A percentile compares a stretch with the other conserved stretches of the same genome.
These are phyloP conservation scores for Chaetomium sp. DNA, from an alignment of 2,329 filamentous ascomycete genomes.

Conservation along the genomic window DNA sequence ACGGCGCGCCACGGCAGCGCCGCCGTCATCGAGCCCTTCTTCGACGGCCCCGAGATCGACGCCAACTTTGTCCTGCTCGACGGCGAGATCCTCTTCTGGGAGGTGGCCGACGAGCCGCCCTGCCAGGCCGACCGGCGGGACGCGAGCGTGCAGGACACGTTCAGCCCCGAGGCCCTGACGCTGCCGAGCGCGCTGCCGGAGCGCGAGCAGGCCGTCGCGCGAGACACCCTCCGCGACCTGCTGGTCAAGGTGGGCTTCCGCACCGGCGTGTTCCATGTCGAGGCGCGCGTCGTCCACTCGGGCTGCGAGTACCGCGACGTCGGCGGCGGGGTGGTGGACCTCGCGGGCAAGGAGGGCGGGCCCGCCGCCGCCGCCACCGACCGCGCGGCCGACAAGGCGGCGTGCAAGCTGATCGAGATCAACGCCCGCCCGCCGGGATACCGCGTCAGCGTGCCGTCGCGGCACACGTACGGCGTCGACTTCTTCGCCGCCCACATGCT, in stretches of 20 bases:
- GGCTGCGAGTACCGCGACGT: constrained; percentile 27
- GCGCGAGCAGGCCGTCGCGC: constrained; percentile 30
- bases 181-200: constrained; percentile 31
- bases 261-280: constrained; percentile 35
- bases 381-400: background rate
- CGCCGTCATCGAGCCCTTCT: constrained; percentile 36
- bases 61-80: constrained; percentile 35
- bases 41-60: constrained; percentile 35
- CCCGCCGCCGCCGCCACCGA: background rate
- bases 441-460: constrained; percentile 32
- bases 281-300: constrained; percentile 33
- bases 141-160: constrained; percentile 33
- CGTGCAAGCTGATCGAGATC: constrained; percentile 35
- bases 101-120: constrained; percentile 35
- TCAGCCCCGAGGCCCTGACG: constrained; percentile 34
- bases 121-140: constrained; percentile 28
- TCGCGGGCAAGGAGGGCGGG: constrained; percentile 18
- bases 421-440: constrained; percentile 35
- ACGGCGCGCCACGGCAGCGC: constrained; percentile 33
- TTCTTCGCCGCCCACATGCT: constrained; percentile 36
- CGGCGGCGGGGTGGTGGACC: constrained; percentile 24
- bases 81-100: constrained; percentile 33
- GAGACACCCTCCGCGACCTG: constrained; percentile 28
- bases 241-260: constrained; percentile 32
- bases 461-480: constrained; percentile 36